Evolutionary conservation across 345 rosid genomes (phyloP).

Genomic region (Lenwebbia sp.): DNA sequence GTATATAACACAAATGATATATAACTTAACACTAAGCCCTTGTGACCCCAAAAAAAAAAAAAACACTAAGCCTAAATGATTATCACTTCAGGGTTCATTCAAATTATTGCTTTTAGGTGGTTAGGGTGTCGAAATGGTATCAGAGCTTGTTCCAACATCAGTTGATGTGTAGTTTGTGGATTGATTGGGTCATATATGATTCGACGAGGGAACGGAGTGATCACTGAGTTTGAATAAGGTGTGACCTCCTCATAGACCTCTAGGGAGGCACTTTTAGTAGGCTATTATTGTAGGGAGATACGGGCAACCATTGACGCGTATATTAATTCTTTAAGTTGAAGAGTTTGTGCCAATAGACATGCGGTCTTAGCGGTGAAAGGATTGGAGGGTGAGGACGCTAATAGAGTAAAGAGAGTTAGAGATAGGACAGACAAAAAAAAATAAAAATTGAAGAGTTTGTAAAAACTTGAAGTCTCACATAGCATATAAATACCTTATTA

Average conservation of each 20-base stretch:
- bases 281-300: too few relatives aligned
- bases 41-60: too few relatives aligned
- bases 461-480: neutral
- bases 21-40: too few relatives aligned
- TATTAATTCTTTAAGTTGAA: neutral
- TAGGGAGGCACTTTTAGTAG: neutral
- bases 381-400: too few relatives aligned
- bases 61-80: neutral
- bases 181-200: neutral
- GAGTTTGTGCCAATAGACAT: too few relatives aligned
- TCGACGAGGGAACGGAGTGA: neutral
- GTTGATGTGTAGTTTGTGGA: too few relatives aligned
- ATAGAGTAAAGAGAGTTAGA: too few relatives aligned
- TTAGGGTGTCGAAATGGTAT: fast-evolving
- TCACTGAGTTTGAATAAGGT: fast-evolving
- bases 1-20: neutral
- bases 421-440: too few relatives aligned
- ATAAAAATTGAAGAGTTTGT: too few relatives aligned
- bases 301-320: too few relatives aligned
- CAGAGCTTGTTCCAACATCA: neutral
- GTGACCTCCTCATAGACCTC: neutral
- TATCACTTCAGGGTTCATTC: neutral
- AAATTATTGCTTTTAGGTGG: neutral
- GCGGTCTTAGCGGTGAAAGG: too few relatives aligned
- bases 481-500: neutral